phyloP scores from a whole-genome alignment of 371 early-diverging fungal species.

The Batkoa obscura region DNA sequence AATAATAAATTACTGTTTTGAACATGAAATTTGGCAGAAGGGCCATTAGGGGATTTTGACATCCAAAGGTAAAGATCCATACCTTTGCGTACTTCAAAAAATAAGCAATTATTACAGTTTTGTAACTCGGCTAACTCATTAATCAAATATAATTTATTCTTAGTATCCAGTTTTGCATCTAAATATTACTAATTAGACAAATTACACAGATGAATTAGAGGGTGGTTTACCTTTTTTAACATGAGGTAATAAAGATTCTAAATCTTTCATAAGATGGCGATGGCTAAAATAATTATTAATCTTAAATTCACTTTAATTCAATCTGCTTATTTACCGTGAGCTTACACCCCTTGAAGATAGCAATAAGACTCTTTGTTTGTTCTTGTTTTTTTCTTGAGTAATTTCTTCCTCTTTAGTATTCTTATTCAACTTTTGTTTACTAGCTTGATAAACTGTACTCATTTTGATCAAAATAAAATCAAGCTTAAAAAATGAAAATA shows the following conservation, averaged over 20 bases:
- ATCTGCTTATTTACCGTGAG: constrained; percentile 47
- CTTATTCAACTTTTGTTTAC: not conserved
- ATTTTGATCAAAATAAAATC: not conserved
- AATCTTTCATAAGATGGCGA: constrained; percentile 55
- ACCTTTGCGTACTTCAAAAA: constrained; percentile 84
- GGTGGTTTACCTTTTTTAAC: constrained; percentile 57
- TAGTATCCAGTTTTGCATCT: constrained; percentile 79
- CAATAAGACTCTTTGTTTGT: constrained; percentile 80
- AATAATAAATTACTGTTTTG: constrained; percentile 50
- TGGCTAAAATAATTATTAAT: no score
- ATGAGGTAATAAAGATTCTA: constrained; percentile 75
- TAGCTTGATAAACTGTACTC: not conserved
- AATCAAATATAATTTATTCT: constrained; percentile 63
- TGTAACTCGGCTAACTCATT: constrained; percentile 91
- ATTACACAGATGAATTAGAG: no score
- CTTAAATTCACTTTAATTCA: no score
- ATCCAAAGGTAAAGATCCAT: constrained; percentile 92
- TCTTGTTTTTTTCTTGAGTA: not conserved
- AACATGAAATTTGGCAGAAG: constrained; percentile 84
- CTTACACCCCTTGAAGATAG: constrained; percentile 80
- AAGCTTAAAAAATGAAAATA: no score
- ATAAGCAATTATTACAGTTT: constrained; percentile 93
- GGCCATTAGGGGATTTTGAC: constrained; percentile 85
- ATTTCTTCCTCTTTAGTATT: not conserved
- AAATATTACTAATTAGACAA: not conserved